Conservation (phyloP, 805 yeast species). For the Candida glaebosa region DNA sequence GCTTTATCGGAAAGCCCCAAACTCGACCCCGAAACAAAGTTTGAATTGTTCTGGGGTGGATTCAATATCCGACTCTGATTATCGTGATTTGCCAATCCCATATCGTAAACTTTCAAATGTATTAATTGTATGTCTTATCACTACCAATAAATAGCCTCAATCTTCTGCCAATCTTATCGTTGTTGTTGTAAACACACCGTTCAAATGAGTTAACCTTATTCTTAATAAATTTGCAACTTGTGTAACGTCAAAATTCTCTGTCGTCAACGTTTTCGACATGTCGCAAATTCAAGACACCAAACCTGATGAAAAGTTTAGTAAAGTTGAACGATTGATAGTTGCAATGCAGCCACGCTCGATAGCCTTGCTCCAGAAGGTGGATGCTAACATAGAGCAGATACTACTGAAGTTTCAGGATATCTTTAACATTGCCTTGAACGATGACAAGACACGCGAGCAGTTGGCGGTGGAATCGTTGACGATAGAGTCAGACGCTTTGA, state of each 20-base stretch:
- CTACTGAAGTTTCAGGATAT: slow-evolving; percentile 52
- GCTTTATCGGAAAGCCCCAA: slow-evolving; percentile 26
- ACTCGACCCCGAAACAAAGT: slow-evolving; percentile 15
- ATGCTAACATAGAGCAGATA: slow-evolving; percentile 48
- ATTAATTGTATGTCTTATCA: no score
- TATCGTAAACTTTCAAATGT: no score
- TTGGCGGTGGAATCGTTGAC: slow-evolving; percentile 54
- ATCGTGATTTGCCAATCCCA: not conserved
- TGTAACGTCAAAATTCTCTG: no score
- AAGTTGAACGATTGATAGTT: not conserved
- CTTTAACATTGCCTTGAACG: slow-evolving; percentile 43
- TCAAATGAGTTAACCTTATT: no score
- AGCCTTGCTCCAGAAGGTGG: slow-evolving; percentile 39
- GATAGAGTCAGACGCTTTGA: slow-evolving; percentile 50
- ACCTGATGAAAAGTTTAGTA: no score
- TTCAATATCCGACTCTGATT: not conserved
- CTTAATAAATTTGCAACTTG: no score
- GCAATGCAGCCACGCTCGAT: slow-evolving; percentile 42
- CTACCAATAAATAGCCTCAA: no score
- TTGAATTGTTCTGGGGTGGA: not conserved
- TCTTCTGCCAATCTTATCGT: no score
- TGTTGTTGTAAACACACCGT: no score
- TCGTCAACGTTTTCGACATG: no score
- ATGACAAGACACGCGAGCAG: slow-evolving; percentile 38
- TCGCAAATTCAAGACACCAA: not conserved